phyloP scores from a whole-genome alignment of 345 rosid genomes.

The Acer saccharum region DNA sequence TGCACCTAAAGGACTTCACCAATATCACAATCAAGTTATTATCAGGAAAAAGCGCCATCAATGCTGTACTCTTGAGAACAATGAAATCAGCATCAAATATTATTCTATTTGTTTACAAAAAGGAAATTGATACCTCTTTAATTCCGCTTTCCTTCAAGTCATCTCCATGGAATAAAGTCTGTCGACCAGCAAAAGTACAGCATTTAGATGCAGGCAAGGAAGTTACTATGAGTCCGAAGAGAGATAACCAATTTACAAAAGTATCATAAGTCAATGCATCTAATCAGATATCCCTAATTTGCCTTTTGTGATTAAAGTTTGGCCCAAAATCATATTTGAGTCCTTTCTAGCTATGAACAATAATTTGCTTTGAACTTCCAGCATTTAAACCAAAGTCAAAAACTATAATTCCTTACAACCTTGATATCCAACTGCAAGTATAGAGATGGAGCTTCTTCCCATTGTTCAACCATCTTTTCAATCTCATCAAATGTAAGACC shows the following conservation, averaged over 20 bases:
- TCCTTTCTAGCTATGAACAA: neutral
- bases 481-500: conserved; percentile 79
- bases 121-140: conserved; percentile 60
- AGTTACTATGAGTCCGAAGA: conserved; percentile 4
- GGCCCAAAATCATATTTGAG: neutral
- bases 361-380: conserved; percentile 19
- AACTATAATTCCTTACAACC: conserved; percentile 43
- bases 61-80: neutral
- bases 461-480: conserved; percentile 74
- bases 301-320: neutral
- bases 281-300: neutral
- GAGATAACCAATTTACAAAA: conserved; percentile 11
- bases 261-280: neutral
- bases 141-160: conserved; percentile 79
- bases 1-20: conserved; percentile 5
- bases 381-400: neutral
- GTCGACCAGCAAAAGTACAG: conserved; percentile 34
- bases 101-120: conserved; percentile 13
- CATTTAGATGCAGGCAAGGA: conserved; percentile 19
- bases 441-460: conserved; percentile 87
- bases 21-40: conserved; percentile 13
- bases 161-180: conserved; percentile 83
- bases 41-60: conserved; percentile 15
- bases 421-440: conserved; percentile 76
- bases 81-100: conserved; percentile 12